Conservation (phyloP, 169 alveolate species). For the Eimeria falciformis region DNA sequence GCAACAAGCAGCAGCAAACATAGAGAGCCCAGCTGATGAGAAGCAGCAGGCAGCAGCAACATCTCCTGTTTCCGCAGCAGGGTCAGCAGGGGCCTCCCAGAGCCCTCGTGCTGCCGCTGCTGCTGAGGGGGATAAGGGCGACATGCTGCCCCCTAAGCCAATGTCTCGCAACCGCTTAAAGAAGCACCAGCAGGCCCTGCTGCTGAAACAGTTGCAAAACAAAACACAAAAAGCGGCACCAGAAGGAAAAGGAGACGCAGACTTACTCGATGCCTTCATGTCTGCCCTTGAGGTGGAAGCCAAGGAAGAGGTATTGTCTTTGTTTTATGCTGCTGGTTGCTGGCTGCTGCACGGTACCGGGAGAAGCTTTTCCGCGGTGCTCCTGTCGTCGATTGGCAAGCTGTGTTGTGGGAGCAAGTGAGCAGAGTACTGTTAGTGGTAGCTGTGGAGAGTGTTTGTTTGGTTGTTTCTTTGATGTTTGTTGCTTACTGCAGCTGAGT, state of each 20-base stretch:
- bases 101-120: conserved; percentile 8
- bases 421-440: background rate
- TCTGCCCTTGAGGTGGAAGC: conserved; percentile 77
- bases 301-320: conserved; percentile 70
- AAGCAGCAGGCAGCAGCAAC: background rate
- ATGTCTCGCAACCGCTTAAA: conserved; percentile 55
- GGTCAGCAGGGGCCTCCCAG: background rate
- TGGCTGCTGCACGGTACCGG: background rate
- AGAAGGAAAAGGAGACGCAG: conserved; percentile 48
- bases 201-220: conserved; percentile 63
- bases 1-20: conserved; percentile 7
- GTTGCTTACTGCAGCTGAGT: conserved; percentile 59
- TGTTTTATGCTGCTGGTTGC: background rate
- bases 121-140: conserved; percentile 19
- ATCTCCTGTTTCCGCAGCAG: conserved; percentile 19
- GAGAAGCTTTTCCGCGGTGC: background rate
- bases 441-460: background rate
- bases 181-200: conserved; percentile 74
- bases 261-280: conserved; percentile 76
- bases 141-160: conserved; percentile 32
- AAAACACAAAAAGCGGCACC: conserved; percentile 29
- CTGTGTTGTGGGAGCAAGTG: background rate
- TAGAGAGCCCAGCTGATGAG: background rate
- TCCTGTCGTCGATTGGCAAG: background rate
- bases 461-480: background rate